These are phyloP conservation scores for Fusarium albidum DNA, from an alignment of 2,329 filamentous ascomycete species.

Conservation along the genomic window DNA sequence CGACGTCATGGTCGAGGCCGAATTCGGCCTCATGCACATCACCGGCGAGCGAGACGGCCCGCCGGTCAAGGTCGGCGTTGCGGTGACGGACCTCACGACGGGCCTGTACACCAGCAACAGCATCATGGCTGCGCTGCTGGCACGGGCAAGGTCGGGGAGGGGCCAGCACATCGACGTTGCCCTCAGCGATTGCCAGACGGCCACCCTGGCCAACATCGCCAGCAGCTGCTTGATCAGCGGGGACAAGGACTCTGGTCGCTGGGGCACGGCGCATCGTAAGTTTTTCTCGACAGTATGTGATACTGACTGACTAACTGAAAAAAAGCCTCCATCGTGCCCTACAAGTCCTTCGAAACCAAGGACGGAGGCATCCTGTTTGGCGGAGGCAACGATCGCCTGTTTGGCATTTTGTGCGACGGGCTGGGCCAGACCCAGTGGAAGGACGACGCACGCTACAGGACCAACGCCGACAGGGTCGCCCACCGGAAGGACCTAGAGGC, in stretches of 20 bases:
- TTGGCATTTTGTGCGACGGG: slow-evolving; percentile 68
- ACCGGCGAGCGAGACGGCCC: slow-evolving; percentile 88
- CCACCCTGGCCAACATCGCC: slow-evolving; percentile 93
- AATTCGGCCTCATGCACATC: slow-evolving; percentile 98
- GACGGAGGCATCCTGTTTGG: slow-evolving; percentile 77
- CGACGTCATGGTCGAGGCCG: slow-evolving; percentile 99
- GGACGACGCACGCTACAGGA: slow-evolving; percentile 64
- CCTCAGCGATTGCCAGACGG: slow-evolving; percentile 93
- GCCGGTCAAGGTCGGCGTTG: slow-evolving; percentile 96
- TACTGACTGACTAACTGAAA: slow-evolving; percentile 10
- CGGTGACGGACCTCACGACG: slow-evolving; percentile 94
- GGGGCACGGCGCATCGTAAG: slow-evolving; percentile 94
- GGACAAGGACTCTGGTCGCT: slow-evolving; percentile 85
- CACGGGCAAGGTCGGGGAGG: slow-evolving; percentile 74
- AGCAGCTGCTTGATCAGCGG: slow-evolving; percentile 91
- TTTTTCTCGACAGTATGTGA: slow-evolving; percentile 10
- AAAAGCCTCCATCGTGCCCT: slow-evolving; percentile 95
- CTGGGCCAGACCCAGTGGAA: slow-evolving; percentile 68
- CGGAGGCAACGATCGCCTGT: slow-evolving; percentile 76
- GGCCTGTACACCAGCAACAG: slow-evolving; percentile 95
- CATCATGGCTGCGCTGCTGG: slow-evolving; percentile 92
- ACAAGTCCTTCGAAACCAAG: slow-evolving; percentile 81
- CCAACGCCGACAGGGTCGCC: slow-evolving; percentile 70
- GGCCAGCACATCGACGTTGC: slow-evolving; percentile 94
- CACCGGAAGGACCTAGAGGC: slow-evolving; percentile 81